phyloP scores from a whole-genome alignment of 495 filamentous ascomycete genomes.

The Talaromyces proteolyticus region DNA sequence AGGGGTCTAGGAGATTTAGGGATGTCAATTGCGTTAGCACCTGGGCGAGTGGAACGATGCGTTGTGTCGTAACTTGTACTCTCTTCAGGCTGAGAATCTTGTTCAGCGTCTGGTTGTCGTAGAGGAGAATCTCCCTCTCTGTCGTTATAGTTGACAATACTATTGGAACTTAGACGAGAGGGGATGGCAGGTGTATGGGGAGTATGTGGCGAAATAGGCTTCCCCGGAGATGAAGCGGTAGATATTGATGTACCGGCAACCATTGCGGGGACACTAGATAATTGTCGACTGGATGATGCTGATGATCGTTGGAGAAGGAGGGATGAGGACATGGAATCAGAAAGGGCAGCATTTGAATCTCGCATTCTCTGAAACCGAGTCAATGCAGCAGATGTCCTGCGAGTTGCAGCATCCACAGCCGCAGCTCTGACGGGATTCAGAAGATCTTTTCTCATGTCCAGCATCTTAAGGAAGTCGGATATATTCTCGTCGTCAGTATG shows the following conservation, averaged over 20 bases:
- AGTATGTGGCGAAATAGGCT: conserved; percentile 88
- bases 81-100: conserved; percentile 31
- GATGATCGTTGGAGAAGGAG: conserved; percentile 77
- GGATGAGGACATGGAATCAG: conserved; percentile 84
- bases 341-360: conserved; percentile 77
- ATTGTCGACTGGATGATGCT: conserved; percentile 75
- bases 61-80: conserved; percentile 26
- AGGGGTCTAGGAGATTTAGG: conserved; percentile 67
- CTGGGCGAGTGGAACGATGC: conserved; percentile 38
- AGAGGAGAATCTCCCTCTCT: conserved; percentile 17
- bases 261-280: conserved; percentile 80
- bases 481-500: conserved; percentile 88
- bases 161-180: conserved; percentile 84
- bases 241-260: conserved; percentile 76
- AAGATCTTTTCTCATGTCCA: conserved; percentile 76
- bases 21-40: conserved; percentile 72
- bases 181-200: conserved; percentile 92
- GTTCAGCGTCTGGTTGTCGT: conserved; percentile 19
- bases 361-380: conserved; percentile 76
- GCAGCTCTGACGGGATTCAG: conserved; percentile 56
- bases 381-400: conserved; percentile 61
- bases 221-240: conserved; percentile 81
- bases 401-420: conserved; percentile 50
- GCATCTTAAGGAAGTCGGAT: conserved; percentile 81
- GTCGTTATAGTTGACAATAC: conserved; percentile 67